Conservation (phyloP, 805 yeast genomes). For the Nakazawaea holstii region DNA sequence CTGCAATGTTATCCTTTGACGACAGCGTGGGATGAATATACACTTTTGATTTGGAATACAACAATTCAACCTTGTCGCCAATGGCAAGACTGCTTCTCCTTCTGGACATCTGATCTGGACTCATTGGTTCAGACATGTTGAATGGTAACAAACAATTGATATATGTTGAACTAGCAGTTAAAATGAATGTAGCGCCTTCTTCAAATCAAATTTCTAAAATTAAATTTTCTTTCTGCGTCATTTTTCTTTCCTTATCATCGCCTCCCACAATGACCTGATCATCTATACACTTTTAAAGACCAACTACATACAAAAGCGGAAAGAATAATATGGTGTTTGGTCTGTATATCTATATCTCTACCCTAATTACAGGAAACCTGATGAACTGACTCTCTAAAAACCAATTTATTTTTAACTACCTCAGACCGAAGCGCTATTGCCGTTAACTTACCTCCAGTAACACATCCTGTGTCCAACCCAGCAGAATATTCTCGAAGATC, state of each 20-base stretch:
- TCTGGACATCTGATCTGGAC: background rate
- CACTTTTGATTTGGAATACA: slow-evolving; percentile 62
- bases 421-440: slow-evolving; percentile 51
- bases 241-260: too few species aligned
- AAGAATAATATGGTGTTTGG: too few species aligned
- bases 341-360: background rate
- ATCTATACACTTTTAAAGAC: too few species aligned
- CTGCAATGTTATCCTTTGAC: slow-evolving; percentile 72
- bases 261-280: too few species aligned
- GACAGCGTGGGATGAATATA: slow-evolving; percentile 78
- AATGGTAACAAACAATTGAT: too few species aligned
- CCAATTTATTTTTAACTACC: slow-evolving; percentile 15
- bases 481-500: slow-evolving; percentile 57
- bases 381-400: slow-evolving; percentile 20
- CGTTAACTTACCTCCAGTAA: slow-evolving; percentile 62
- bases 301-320: too few species aligned
- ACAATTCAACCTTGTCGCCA: slow-evolving; percentile 36
- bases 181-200: too few species aligned
- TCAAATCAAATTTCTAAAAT: too few species aligned
- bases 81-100: slow-evolving; percentile 1
- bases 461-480: slow-evolving; percentile 84
- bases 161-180: too few species aligned
- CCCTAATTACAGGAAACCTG: slow-evolving; percentile 23
- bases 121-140: background rate
- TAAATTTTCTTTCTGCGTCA: too few species aligned